Conservation (phyloP, 2,329 filamentous ascomycete species). For the Nemania sp. region DNA sequence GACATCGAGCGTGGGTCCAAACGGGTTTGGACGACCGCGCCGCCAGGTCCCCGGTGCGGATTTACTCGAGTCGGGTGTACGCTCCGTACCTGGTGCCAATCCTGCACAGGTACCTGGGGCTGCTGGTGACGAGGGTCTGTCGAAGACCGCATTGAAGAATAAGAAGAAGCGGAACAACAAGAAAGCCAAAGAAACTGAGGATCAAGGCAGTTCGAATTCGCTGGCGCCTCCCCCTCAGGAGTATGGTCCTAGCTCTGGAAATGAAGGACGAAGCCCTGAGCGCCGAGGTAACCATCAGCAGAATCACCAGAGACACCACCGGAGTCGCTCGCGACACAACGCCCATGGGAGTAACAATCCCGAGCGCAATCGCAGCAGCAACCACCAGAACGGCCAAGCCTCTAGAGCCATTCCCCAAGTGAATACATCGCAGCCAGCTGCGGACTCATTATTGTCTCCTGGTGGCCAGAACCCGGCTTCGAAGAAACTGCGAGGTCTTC, state of each 20-base stretch:
- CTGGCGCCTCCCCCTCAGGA: constrained; percentile 53
- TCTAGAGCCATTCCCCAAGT: constrained; percentile 36
- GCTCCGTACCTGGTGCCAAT: constrained; percentile 69
- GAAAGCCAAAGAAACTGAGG: constrained; percentile 82
- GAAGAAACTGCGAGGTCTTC: constrained; percentile 90
- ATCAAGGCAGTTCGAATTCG: constrained; percentile 52
- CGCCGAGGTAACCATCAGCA: constrained; percentile 60
- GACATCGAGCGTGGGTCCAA: constrained; percentile 68
- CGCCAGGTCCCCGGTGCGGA: constrained; percentile 89
- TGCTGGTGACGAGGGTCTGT: constrained; percentile 74
- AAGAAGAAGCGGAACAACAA: constrained; percentile 97
- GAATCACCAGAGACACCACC: constrained; percentile 53
- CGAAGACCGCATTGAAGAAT: constrained; percentile 88
- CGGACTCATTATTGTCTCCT: constrained; percentile 49
- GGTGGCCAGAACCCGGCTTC: constrained; percentile 71
- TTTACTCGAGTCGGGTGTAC: constrained; percentile 58
- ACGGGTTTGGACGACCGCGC: constrained; percentile 78
- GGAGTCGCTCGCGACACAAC: constrained; percentile 58
- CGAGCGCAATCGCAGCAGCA: constrained; percentile 57
- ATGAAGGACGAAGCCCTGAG: constrained; percentile 68
- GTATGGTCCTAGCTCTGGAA: constrained; percentile 49
- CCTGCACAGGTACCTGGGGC: constrained; percentile 63
- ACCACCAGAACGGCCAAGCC: constrained; percentile 47
- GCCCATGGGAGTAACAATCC: constrained; percentile 50
- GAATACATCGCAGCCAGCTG: constrained; percentile 47